phyloP scores from a whole-genome alignment of 2,329 filamentous ascomycete genomes.

The Dothistroma septosporum region DNA sequence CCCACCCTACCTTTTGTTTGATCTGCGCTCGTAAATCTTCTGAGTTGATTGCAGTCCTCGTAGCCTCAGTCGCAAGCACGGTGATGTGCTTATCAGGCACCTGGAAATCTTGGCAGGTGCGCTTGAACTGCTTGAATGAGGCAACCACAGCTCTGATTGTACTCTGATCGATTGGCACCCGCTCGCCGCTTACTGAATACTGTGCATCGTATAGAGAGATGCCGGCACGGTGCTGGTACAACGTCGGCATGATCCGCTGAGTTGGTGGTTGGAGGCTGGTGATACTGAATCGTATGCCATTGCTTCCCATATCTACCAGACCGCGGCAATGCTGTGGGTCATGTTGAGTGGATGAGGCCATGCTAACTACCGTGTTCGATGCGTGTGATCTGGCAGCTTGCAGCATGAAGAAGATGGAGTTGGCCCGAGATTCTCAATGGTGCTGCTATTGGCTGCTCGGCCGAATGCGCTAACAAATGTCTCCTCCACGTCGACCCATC shows the following conservation, averaged over 20 bases:
- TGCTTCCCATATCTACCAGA: conserved; percentile 54
- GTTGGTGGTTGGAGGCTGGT: conserved; percentile 69
- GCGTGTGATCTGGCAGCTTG: not conserved
- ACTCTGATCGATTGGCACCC: conserved; percentile 52
- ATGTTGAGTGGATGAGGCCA: conserved; percentile 1
- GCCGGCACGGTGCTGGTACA: conserved; percentile 72
- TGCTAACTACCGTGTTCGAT: not conserved
- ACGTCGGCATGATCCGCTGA: conserved; percentile 67
- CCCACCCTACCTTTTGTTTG: conserved; percentile 58
- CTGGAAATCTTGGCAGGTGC: conserved; percentile 64
- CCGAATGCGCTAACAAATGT: not conserved
- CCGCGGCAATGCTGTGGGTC: conserved; percentile 23
- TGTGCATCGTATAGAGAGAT: conserved; percentile 87
- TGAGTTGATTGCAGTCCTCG: conserved; percentile 73
- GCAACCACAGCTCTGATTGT: conserved; percentile 64
- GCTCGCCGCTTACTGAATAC: conserved; percentile 39
- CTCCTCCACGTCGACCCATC: not conserved
- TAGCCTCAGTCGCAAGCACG: conserved; percentile 84
- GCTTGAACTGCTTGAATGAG: conserved; percentile 66
- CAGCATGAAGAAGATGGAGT: not conserved
- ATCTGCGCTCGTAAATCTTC: conserved; percentile 64
- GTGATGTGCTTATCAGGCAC: conserved; percentile 64
- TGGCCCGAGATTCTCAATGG: not conserved
- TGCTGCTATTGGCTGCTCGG: not conserved
- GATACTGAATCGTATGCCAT: conserved; percentile 90